Evolutionary conservation across 306 rosid species (phyloP), one percentile per base, ranked within the genome.

Genomic region (Lagenaria siceraria): DNA sequence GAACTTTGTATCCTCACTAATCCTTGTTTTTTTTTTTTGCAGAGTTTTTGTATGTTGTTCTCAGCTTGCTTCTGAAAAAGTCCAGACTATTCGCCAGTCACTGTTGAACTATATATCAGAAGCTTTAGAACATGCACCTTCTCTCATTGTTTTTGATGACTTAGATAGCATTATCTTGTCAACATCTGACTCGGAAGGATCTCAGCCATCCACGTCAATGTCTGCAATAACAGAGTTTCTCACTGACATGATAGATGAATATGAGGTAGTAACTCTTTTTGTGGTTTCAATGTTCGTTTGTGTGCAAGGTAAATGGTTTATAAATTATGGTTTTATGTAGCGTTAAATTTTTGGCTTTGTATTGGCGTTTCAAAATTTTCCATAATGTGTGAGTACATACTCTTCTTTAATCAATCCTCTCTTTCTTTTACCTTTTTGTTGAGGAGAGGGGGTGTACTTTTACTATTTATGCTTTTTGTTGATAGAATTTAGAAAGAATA

Each of bases 111-210:
- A 83, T 79, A 75, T 94, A 69, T 82, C 86, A 53, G 98, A 94
- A 85, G 97, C 98, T 69, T 79, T 92, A 82, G 86, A 87, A 80
- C 94, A 89, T 82, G 98, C 98, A 36, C 98, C 98, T 69, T 94
- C 98, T 65, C 66, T 94, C 81, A 87, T 92, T 76, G 86, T 94
- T 80, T 87, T 90, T 83, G 98, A 94, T 76, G 91, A 94, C 91
- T 90, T 94, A 74, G 96, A 94, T 76, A 85, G 89, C 85, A 89
- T 94, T 87, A 81, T 94, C 81, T 82, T 89, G 38, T 84, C 88
- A 52, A 78, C 86, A 58, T 82, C 96, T 27, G 93, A 92, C 36
- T 81, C 85, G 0, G 98, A 94, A 80, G 97, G 90, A 71, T 87
- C 91, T 84, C 97, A 90, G 76, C 82, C 85, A 12, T 79, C 93